These are phyloP conservation scores for Thielaviopsis ethacetica DNA, from an alignment of 2,329 filamentous ascomycete genomes.

Conservation along the genomic window DNA sequence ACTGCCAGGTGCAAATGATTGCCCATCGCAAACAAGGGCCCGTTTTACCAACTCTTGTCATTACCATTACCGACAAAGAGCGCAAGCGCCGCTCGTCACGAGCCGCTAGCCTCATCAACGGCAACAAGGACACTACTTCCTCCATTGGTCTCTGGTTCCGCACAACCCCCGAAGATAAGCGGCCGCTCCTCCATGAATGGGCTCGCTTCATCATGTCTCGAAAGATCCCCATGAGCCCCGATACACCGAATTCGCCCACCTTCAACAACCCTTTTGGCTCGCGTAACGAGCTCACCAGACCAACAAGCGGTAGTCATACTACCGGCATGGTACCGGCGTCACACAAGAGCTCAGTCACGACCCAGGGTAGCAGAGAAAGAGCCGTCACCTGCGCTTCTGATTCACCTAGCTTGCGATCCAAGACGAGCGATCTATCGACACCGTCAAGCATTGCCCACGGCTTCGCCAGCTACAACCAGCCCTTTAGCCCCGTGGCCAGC, in stretches of 20 bases:
- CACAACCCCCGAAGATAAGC: conserved; percentile 30
- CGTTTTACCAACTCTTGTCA: conserved; percentile 40
- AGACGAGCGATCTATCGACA: conserved; percentile 45
- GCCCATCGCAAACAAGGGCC: conserved; percentile 46
- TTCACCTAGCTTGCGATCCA: conserved; percentile 44
- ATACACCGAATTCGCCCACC: conserved; percentile 35
- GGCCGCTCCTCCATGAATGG: conserved; percentile 42
- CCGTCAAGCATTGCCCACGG: conserved; percentile 27
- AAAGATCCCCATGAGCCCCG: conserved; percentile 29
- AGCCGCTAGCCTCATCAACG: conserved; percentile 36
- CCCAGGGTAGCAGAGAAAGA: conserved; percentile 27
- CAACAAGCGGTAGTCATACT: conserved; percentile 26
- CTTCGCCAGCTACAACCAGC: conserved; percentile 1
- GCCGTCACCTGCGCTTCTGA: conserved; percentile 38
- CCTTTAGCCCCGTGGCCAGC: conserved; percentile 29
- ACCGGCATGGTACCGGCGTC: conserved; percentile 22
- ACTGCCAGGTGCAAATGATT: conserved; percentile 42
- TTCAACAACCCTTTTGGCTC: conserved; percentile 37
- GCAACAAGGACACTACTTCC: conserved; percentile 27
- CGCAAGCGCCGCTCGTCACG: conserved; percentile 49
- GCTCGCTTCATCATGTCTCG: conserved; percentile 33
- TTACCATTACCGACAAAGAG: conserved; percentile 43
- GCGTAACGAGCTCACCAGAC: conserved; percentile 25
- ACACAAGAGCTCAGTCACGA: conserved; percentile 32
- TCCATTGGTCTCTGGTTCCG: conserved; percentile 40